These are phyloP conservation scores for Scenedesmus sp. DNA, from an alignment of 163 green algal genomes.

Conservation along the genomic window DNA sequence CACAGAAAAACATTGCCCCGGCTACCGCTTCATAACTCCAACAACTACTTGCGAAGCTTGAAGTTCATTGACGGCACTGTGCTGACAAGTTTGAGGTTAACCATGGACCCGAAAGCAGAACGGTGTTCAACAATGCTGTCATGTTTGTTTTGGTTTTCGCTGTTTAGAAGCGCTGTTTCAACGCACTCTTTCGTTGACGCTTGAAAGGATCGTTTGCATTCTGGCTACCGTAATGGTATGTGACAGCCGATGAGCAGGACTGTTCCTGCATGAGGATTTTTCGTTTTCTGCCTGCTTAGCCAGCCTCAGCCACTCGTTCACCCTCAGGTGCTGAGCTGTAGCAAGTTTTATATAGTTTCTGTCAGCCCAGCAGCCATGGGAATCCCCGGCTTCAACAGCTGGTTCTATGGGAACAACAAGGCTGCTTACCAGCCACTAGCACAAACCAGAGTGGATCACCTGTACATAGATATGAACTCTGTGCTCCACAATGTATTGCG, in stretches of 20 bases:
- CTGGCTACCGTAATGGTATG: too few species aligned
- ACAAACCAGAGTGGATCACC: constrained; percentile 61
- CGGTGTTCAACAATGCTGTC: not conserved
- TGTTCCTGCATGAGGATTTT: not conserved
- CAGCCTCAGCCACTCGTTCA: too few species aligned
- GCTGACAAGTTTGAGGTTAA: not conserved
- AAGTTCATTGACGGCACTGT: not conserved
- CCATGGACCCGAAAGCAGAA: not conserved
- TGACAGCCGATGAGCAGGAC: not conserved
- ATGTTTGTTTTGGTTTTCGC: constrained; percentile 3
- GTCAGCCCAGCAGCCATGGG: constrained; percentile 32
- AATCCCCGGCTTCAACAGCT: constrained; percentile 71
- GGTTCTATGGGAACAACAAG: constrained; percentile 65
- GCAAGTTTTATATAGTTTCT: too few species aligned
- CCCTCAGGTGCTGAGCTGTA: too few species aligned
- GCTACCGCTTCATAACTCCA: not conserved
- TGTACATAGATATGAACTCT: constrained; percentile 79
- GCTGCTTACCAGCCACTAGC: constrained; percentile 60
- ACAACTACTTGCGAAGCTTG: not conserved
- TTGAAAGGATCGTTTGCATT: too few species aligned
- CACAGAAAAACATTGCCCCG: constrained; percentile 28
- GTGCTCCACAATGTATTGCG: constrained; percentile 73
- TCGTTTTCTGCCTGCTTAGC: too few species aligned
- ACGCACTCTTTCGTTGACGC: not conserved
- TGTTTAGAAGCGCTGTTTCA: not conserved